These are phyloP conservation scores for Bimuria novae-zelandiae DNA, from an alignment of 2,329 filamentous ascomycete genomes.

Conservation along the genomic window DNA sequence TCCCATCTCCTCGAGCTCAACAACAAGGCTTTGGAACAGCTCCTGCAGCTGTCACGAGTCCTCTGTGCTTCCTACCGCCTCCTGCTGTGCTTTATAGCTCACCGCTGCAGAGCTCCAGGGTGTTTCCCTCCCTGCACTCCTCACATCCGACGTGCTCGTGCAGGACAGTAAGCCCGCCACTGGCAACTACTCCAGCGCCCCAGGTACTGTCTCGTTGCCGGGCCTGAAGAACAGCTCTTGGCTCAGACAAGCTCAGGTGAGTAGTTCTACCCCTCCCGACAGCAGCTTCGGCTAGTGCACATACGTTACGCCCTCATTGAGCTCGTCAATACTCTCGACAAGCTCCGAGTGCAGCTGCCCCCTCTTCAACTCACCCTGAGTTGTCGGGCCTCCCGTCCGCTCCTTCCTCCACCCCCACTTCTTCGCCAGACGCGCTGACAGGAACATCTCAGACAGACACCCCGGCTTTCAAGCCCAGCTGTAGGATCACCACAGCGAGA, in stretches of 20 bases:
- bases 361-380: neutral
- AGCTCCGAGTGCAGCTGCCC: neutral
- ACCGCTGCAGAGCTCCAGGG: neutral
- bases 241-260: neutral
- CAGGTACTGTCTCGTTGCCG: neutral
- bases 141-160: neutral
- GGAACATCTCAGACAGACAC: neutral
- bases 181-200: neutral
- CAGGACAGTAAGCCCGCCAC: neutral
- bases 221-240: neutral
- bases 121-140: neutral
- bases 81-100: neutral
- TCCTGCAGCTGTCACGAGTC: constrained; percentile 7
- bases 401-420: neutral
- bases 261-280: neutral
- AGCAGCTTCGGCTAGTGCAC: neutral
- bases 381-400: neutral
- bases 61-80: neutral
- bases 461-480: neutral
- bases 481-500: neutral
- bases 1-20: constrained; percentile 6
- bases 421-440: neutral
- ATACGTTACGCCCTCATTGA: neutral
- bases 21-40: constrained; percentile 1
- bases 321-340: neutral